A percentile compares a stretch with the other conserved stretches of the same genome.
phyloP scores from a whole-genome alignment of 2,329 filamentous ascomycete species.

The Epichloe coenophiala region DNA sequence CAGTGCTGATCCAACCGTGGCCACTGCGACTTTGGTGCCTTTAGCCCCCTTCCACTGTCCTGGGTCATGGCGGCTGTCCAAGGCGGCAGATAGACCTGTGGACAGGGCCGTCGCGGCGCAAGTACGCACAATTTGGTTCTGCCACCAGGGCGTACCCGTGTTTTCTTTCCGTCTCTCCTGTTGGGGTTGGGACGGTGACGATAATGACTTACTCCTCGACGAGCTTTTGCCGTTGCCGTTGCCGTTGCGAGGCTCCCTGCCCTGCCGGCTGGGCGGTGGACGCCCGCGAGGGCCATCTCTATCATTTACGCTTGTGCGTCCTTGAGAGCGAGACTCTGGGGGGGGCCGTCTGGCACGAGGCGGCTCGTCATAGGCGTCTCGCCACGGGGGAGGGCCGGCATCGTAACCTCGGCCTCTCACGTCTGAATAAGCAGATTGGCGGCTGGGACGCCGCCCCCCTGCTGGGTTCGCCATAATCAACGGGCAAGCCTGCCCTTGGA shows the following conservation, averaged over 20 bases:
- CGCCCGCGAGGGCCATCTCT: neutral
- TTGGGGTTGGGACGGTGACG: neutral
- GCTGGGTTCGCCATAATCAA: neutral
- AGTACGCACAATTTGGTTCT: slow-evolving; percentile 23
- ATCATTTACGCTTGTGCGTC: neutral
- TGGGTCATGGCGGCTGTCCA: slow-evolving; percentile 30
- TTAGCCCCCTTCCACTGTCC: slow-evolving; percentile 35
- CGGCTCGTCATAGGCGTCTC: neutral
- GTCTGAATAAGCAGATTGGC: neutral
- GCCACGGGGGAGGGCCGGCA: neutral
- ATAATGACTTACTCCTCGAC: neutral
- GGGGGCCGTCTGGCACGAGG: neutral
- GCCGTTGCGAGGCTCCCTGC: neutral
- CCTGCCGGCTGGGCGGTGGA: neutral
- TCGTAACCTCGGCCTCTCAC: neutral
- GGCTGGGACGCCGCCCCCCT: neutral
- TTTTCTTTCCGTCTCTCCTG: neutral
- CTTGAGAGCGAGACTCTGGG: neutral
- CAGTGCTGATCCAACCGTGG: slow-evolving; percentile 33
- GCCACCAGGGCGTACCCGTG: slow-evolving; percentile 18
- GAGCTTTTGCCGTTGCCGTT: neutral
- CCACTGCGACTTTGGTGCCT: slow-evolving; percentile 33
- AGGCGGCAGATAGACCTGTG: slow-evolving; percentile 33
- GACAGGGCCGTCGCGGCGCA: slow-evolving; percentile 32
- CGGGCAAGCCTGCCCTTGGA: neutral